phyloP scores from a whole-genome alignment of 305 asterid species.

The Solanum aculeatissimum region DNA sequence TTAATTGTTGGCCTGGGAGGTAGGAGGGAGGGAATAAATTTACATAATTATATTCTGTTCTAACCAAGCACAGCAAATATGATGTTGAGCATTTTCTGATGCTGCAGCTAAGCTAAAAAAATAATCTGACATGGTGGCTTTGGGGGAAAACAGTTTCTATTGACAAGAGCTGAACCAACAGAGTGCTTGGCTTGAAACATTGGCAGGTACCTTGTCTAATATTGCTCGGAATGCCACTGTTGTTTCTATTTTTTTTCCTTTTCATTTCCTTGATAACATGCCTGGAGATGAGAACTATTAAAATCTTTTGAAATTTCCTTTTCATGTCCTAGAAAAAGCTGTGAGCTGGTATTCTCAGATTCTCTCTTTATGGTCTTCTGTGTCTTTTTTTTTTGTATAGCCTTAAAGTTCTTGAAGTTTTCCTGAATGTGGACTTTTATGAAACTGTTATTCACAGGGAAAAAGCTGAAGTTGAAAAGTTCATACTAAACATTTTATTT shows the following conservation, averaged over 20 bases:
- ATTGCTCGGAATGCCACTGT: background rate
- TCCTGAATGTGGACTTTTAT: background rate
- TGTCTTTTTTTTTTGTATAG: background rate
- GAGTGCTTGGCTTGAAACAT: background rate
- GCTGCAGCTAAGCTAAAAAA: background rate
- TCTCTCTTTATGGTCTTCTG: background rate
- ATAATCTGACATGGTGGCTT: background rate
- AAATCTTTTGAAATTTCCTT: background rate
- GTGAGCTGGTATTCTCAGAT: background rate
- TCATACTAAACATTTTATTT: background rate
- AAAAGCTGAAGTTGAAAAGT: background rate
- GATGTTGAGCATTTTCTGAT: background rate
- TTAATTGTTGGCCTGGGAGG: background rate
- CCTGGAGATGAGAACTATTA: background rate
- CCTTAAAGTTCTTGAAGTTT: background rate
- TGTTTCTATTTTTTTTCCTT: background rate
- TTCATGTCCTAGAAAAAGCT: background rate
- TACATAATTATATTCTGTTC: background rate
- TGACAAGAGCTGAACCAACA: background rate
- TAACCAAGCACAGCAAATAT: background rate
- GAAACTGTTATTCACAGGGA: background rate
- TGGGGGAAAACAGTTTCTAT: background rate
- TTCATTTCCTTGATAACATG: background rate
- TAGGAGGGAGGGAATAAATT: background rate
- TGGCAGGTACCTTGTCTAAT: background rate